Evolutionary conservation across 345 rosid genomes (phyloP), one percentile per base, ranked within the genome.

Genomic region (Euclidium syriacum): DNA sequence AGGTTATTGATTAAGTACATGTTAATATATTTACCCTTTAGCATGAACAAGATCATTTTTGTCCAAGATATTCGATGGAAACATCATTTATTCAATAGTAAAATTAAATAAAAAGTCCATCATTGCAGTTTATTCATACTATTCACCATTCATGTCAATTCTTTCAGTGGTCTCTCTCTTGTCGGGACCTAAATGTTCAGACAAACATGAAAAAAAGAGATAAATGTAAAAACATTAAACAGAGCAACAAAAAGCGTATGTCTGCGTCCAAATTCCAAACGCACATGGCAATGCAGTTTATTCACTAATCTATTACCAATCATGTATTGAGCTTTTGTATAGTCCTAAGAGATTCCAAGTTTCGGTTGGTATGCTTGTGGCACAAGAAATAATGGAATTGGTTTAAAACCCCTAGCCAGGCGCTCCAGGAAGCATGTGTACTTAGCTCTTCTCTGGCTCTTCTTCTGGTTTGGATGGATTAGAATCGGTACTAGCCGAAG

Each of bases 401-500:
- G n/a, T 12, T 23, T 39, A 29, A 39, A 58, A 41, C 52, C 23
- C 23, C 22, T 50, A 51, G 33, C 52, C 46, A 58, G 27, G 53
- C 41, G 20, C 14, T 41, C n/a, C n/a, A 42, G 12, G 18, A 58
- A 35, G 61, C n/a, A 20, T 20, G 34, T 34, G 5, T 36, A n/a
- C 33, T 71, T 40, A 70, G 51, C 74, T 74, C 64, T 76, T 73
- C 24, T 33, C 71, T 50, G 46, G 26, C 57, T 62, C 52, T 51
- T 62, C 52, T 51, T 67, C 56, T 35, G 72, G 67, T 72, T 60
- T 33, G 6, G 68, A 63, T 36, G 78, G 68, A 34, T 39, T 75
- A 71, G 79, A 60, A 19, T 82, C 62, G 5, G 56, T 52, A n/a
- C 80, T 63, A 54, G 67, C 73, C 0, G 72, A 75, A 58, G 83